Base-by-base conservation (phyloP, 192 early-diverging fungal species). In the Gryganskiella cystojenkinii region DNA sequence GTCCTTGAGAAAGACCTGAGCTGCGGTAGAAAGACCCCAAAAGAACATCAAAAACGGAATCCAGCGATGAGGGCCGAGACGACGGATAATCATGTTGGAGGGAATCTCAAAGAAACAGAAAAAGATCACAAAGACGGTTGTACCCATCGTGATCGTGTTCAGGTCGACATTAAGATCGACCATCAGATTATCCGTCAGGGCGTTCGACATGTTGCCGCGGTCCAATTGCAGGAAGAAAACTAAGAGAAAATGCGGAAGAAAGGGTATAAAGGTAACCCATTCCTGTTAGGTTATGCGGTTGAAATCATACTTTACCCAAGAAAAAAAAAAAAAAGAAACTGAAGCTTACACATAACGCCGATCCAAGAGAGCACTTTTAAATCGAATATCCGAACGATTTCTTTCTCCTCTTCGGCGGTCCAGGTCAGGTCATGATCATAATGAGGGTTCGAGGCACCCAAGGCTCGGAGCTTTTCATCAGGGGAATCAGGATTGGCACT, bases 21-120 rank as follows among this genome's bases (percentile, higher is more conserved):
- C 37, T 6, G 71, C 82, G 24, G 78, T 71, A 3, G 68, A 44
- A 5, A 69, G 27, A n/a, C 55, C 68, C 65, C 66, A 75, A 24
- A 71, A n/a, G 55, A 60, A 51, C 70, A 74, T 76, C 15, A 86
- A 56, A 33, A 86, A 62, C 3, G 87, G 86, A 51, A 89, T 86
- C 86, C 86, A 89, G 17, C 67, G 61, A 34, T 89, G 82, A 60
- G 86, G 62, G 28, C 87, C 87, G 13, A 88, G 37, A 20, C 67
- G 67, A 34, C 79, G 81, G 27, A 82, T 80, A 40, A 89, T 70
- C 43, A 84, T 53, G 49, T 86, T 85, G 31, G 83, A 85, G 5
- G 87, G 87, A 10, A 89, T 63, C 44, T 84, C 82, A 17, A 84
- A 81, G 22, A 78, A 9, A 28, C 71, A 65, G 31, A 86, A 86